Evolutionary conservation across 1,139 yeast species (phyloP), one percentile per base, ranked within the genome.

Genomic region (Yamadazyma oceani): DNA sequence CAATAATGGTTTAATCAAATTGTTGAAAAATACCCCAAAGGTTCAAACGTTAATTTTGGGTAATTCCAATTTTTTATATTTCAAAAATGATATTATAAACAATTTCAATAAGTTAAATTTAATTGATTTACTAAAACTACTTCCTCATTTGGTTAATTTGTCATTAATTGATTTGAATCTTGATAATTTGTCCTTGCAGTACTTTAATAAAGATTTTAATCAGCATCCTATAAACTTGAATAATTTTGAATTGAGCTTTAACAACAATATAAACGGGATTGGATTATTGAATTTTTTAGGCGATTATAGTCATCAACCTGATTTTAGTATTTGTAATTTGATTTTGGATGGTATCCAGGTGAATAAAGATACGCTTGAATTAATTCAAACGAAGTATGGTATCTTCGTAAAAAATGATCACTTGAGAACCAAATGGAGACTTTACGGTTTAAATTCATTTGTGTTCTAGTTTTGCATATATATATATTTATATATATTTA

Each of bases 211-310:
- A 11, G 72, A 66, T 37, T 41, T 56, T n/a, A 39, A 38, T 19
- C 41, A 26, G 11, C 40, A 39, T 2, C 39, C 47, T 1, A 44
- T 54, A 26, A 39, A 41, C 1, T 50, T 68, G 21, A 48, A 50
- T 11, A 35, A 51, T 2, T 46, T 70, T 15, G 75, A 70, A 43
- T 41, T 70, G 10, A 66, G 75, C 41, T 69, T 65, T 40, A 66
- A 69, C 40, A 42, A 39, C 3, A 55, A 50, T 31, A 51, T 70
- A 4, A 65, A 64, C 37, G 76, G 76, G 0, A 57, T 64, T 16
- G 73, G 74, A 2, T 50, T 70, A n/a, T 57, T 70, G 39, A 60
- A 57, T 37, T 46, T 69, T 12, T 57, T 68, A 21, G 42, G 43
- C 17, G 42, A 44, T 17, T 19, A 29, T 17, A 29, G 19, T 7